Evolutionary conservation across 1,139 yeast species (phyloP), one percentile per base, ranked within the genome.

Genomic region (Nakaseomyces uthaithaninus): DNA sequence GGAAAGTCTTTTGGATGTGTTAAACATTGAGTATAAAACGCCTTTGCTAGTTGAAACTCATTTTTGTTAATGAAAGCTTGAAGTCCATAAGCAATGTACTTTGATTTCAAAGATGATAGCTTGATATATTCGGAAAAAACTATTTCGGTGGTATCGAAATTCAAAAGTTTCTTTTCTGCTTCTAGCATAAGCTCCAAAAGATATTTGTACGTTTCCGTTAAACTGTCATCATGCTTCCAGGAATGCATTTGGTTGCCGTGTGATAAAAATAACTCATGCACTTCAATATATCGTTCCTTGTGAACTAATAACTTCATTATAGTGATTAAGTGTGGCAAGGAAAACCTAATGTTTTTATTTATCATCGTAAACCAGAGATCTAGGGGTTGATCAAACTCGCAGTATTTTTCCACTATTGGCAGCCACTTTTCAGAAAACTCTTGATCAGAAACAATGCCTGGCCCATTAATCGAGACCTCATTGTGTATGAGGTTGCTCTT

Each of bases 31-130:
- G 46, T 44, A 40, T 48, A 59, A 40, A 58, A 57, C 38, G 57
- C 61, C 38, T 53, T 57, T n/a, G 60, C 60, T 15, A 55, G 42
- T 31, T 51, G 55, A 25, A 50, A 37, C 38, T 58, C 56, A 20
- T 50, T 50, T 38, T 50, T 53, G 37, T 49, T 47, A n/a, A 57
- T 43, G 38, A 57, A 53, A 3, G 61, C 47, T 26, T 48, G 45
- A 14, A 59, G 44, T 2, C 62, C 63, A n/a, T 54, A 36, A 12
- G 46, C 37, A 8, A 55, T 42, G 10, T 52, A 42, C 2, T 42
- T 40, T 3, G 58, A 43, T 24, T 48, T 46, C 17, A 51, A 39
- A 4, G 44, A 39, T 1, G 53, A 52, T 14, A 41, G 42, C 39
- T 54, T 51, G 37, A 58, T 52, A 40, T 52, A 58, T 17, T 50